Conservation (phyloP, 2,329 filamentous ascomycete species). For the Diaporthe caulivora region DNA sequence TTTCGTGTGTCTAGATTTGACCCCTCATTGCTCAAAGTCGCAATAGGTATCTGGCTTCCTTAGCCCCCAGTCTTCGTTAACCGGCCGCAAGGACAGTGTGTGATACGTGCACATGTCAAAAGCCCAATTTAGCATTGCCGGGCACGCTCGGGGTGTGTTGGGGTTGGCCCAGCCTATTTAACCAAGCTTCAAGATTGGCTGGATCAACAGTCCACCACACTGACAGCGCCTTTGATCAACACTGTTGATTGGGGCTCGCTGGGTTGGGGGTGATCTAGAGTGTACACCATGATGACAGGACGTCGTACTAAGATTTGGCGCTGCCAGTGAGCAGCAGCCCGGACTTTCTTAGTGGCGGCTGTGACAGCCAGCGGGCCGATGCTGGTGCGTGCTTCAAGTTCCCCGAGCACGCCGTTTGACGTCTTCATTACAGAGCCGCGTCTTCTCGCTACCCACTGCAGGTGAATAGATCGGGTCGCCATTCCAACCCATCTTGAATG, state of each 20-base stretch:
- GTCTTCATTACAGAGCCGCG: not conserved
- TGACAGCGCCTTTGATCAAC: too few species aligned
- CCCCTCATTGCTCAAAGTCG: too few species aligned
- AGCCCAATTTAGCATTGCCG: not conserved
- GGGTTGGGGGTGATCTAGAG: not conserved
- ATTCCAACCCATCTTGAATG: not conserved
- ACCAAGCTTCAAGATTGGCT: not conserved
- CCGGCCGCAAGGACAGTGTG: too few species aligned
- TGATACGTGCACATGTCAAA: slow-evolving; percentile 1
- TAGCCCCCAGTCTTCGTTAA: not conserved
- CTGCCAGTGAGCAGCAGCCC: not conserved
- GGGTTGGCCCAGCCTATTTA: not conserved
- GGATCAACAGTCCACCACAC: not conserved
- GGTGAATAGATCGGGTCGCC: too few species aligned
- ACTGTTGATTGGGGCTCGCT: too few species aligned
- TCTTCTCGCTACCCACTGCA: not conserved
- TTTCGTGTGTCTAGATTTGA: not conserved
- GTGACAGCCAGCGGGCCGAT: slow-evolving; percentile 17
- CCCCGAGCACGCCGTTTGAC: not conserved
- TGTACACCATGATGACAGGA: slow-evolving; percentile 9
- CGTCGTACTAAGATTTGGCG: slow-evolving; percentile 6
- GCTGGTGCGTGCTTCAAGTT: slow-evolving; percentile 9
- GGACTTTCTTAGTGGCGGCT: slow-evolving; percentile 7
- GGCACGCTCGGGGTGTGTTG: not conserved
- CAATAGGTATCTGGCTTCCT: too few species aligned